These are phyloP conservation scores for Jacaranda copaia DNA, from an alignment of 257 asterid species.

Conservation along the genomic window DNA sequence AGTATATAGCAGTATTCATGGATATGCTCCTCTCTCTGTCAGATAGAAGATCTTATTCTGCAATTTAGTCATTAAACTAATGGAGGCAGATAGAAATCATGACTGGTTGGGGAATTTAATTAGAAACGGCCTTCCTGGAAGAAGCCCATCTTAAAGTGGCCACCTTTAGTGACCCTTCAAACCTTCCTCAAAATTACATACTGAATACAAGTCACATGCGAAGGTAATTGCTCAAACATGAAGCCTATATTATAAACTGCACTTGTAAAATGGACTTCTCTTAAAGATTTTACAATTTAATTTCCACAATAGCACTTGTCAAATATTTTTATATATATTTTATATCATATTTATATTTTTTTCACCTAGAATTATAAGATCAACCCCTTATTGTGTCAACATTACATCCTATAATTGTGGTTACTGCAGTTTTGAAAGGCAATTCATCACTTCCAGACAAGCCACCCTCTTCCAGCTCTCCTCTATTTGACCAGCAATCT, in stretches of 20 bases:
- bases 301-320: neutral
- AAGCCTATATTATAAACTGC: constrained; percentile 7
- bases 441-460: constrained; percentile 86
- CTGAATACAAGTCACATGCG: neutral
- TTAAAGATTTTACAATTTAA: neutral
- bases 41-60: too few species aligned
- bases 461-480: constrained; percentile 67
- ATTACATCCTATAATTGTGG: constrained; percentile 27
- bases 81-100: too few species aligned
- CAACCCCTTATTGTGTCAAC: neutral
- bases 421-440: constrained; percentile 90
- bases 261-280: constrained; percentile 20
- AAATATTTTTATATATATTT: neutral
- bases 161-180: constrained; percentile 19
- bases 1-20: too few species aligned
- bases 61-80: too few species aligned
- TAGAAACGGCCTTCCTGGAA: neutral
- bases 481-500: constrained; percentile 70
- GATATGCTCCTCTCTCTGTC: too few species aligned
- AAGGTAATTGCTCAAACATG: neutral
- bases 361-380: neutral
- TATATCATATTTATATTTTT: neutral
- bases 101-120: neutral
- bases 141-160: constrained; percentile 15
- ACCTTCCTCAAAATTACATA: constrained; percentile 18